Base-by-base conservation (phyloP, 2,329 filamentous ascomycete species). In the Cladosporium halotolerans region DNA sequence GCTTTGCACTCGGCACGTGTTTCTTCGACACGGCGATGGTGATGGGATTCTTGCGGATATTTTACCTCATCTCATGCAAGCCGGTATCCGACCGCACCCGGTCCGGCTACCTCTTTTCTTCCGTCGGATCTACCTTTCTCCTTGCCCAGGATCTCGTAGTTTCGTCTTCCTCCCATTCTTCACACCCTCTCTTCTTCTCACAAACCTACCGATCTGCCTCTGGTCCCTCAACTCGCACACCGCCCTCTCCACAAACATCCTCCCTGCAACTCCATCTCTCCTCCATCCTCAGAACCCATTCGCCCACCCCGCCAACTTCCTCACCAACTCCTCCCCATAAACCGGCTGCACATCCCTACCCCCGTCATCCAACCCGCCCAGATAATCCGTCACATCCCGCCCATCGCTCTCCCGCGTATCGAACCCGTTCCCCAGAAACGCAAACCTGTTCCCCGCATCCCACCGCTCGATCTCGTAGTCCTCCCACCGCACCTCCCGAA, bases 351-450 rank as follows among this genome's bases (percentile, higher is more conserved):
- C 63, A 62, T 73, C 71, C 43, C 57, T 62, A 3, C 69, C 70
- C 19, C 67, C 61, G 8, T 63, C 63, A 57, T 73, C 66, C 54
- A 73, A 53, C 44, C 57, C 58, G 0, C 73, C 73, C 40, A 76
- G 55, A 64, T 76, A 76, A 58, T 72, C 66, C 38, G 72, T 75
- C 18, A 75, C 68, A 62, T 76, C 73, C 51, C 72, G 66, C n/a
- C 73, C 73, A 63, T 76, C 73, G 61, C 68, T 68, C 62, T 76
- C 73, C 47, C 73, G 62, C n/a, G 63, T 62, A 56, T 72, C 67
- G 53, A 76, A 76, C 1, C 74, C 72, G 61, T 73, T 73, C 1
- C 72, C 72, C 61, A 75, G 54, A 46, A 71, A 74, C 1, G 68
- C 66, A 60, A 72, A 75, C 43, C 63, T 52, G 57, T 73, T 73